phyloP scores from a whole-genome alignment of 192 early-diverging fungal genomes.

The Chytriomyces sp. region DNA sequence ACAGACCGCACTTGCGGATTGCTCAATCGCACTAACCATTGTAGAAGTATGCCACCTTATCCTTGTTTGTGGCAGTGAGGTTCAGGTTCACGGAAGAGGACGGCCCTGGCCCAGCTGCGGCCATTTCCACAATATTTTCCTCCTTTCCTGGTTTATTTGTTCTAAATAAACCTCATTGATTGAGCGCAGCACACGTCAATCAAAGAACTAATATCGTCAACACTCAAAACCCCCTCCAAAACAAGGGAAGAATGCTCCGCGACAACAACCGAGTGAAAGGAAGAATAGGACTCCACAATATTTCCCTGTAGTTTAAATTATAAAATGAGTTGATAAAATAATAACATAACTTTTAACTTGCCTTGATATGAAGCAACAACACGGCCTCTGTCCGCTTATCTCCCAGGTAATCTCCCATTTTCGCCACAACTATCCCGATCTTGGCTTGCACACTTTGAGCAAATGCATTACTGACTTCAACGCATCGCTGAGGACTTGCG shows the following conservation, averaged over 20 bases:
- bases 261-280: slow-evolving; percentile 35
- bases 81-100: slow-evolving; percentile 15
- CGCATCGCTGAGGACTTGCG: slow-evolving; percentile 28
- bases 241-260: slow-evolving; percentile 37
- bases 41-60: slow-evolving; percentile 33
- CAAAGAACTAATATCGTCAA: slow-evolving; percentile 30
- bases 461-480: slow-evolving; percentile 52
- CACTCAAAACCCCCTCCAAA: slow-evolving; percentile 31
- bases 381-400: slow-evolving; percentile 77
- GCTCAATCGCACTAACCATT: no score
- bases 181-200: slow-evolving; percentile 33
- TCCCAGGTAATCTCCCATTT: slow-evolving; percentile 71
- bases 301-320: slow-evolving; percentile 29
- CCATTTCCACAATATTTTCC: no score
- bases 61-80: slow-evolving; percentile 21
- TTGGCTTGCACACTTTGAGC: slow-evolving; percentile 51
- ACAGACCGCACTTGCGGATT: no score
- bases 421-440: slow-evolving; percentile 55
- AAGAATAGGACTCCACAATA: slow-evolving; percentile 40
- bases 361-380: slow-evolving; percentile 71
- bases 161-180: slow-evolving; percentile 2
- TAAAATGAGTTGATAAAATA: slow-evolving; percentile 1
- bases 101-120: slow-evolving; percentile 18
- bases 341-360: slow-evolving; percentile 24
- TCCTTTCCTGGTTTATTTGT: no score